Base-by-base conservation (phyloP, 2,329 filamentous ascomycete species). In the Cordyceps fumosorosea region DNA sequence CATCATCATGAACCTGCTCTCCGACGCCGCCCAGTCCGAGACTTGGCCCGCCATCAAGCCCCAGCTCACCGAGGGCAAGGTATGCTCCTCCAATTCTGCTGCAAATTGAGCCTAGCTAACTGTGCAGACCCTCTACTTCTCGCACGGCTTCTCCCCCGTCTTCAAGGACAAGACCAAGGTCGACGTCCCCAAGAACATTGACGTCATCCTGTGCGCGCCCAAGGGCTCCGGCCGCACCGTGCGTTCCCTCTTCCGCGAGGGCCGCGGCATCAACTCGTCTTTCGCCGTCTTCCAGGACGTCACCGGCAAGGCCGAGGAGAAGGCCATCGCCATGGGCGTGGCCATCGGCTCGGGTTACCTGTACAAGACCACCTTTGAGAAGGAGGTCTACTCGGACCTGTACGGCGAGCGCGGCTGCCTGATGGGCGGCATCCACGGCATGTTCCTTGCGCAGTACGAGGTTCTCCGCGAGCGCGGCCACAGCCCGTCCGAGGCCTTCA, bases 371-470 rank as follows among this genome's bases (percentile, higher is more conserved):
- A 99, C 95, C 77, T 99, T 99, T 76, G 89, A 99, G 87, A 99
- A 99, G 89, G 95, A 99, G 84, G 95, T 99, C 76, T 96, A 96
- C 90, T 97, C 92, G 66, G 95, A 98, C 81, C 89, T 99, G 70
- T 99, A 99, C 85, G 95, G 95, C 80, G 95, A 99, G 89, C 93
- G 95, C 82, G 95, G 95, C 77, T 99, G 95, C 88, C 84, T 99
- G 74, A 99, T 99, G 95, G 95, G 95, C 72, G 95, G 95, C 80
- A 99, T 99, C 81, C 95, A 99, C 87, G 95, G 95, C 77, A 99
- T 99, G 95, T 99, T 99, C 90, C 91, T 99, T 70, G 95, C 95
- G 66, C 95, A 99, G 84, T 99, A 99, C 86, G 95, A 99, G 86
- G 95, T 99, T 70, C 93, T 99, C 80, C 93, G 95, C 75, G 95